phyloP scores from a whole-genome alignment of 2,329 filamentous ascomycete genomes.

The Arthrobotrys iridis region DNA sequence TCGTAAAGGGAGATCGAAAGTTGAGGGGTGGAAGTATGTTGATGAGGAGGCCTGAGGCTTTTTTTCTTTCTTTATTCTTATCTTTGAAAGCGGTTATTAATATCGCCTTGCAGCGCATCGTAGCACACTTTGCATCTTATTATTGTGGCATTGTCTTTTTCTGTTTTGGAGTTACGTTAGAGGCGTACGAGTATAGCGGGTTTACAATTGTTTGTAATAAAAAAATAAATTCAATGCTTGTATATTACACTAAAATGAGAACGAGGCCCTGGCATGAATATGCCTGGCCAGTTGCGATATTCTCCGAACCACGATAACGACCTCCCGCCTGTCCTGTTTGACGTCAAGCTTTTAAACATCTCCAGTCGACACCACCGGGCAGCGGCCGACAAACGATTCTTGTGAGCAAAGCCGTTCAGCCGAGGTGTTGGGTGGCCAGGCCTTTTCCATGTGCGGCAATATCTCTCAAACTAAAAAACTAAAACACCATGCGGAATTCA shows the following conservation, averaged over 20 bases:
- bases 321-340: conserved; percentile 30
- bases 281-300: conserved; percentile 36
- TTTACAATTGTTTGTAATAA: background rate
- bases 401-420: conserved; percentile 45
- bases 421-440: conserved; percentile 36
- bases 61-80: background rate
- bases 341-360: conserved; percentile 21
- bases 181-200: background rate
- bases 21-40: conserved; percentile 45
- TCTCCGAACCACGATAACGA: conserved; percentile 46
- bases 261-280: background rate
- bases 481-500: conserved; percentile 1
- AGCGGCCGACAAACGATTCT: conserved; percentile 43
- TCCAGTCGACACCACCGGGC: conserved; percentile 22
- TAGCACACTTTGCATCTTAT: conserved; percentile 3
- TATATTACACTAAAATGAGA: conserved; percentile 6
- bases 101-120: conserved; percentile 28
- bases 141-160: background rate
- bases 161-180: conserved; percentile 8
- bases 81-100: conserved; percentile 1
- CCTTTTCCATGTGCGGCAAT: conserved; percentile 14
- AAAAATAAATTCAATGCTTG: background rate
- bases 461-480: background rate
- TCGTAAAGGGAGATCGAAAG: conserved; percentile 31
- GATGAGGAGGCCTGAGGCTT: conserved; percentile 27